Percentiles rank a stretch among this genome's conserved stretches.
These are phyloP conservation scores for Drechslerella coelobrocha DNA, from an alignment of 2,329 filamentous ascomycete genomes.

Conservation along the genomic window DNA sequence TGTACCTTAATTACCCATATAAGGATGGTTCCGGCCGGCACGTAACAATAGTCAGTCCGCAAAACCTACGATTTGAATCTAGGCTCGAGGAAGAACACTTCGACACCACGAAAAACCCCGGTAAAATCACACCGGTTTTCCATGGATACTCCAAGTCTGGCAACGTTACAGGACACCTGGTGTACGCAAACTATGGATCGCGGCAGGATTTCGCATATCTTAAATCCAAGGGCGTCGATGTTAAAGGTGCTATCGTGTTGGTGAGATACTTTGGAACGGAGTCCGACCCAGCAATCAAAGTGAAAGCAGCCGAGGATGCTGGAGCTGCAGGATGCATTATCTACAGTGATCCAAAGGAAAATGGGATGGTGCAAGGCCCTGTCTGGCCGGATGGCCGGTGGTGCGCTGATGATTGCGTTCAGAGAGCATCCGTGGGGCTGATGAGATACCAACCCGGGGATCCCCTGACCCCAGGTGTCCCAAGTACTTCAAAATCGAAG, in stretches of 20 bases:
- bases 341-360: conserved; percentile 87
- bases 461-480: conserved; percentile 87
- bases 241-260: conserved; percentile 80
- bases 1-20: conserved; percentile 91
- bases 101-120: conserved; percentile 38
- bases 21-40: conserved; percentile 70
- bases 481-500: conserved; percentile 71
- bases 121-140: conserved; percentile 74
- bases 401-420: conserved; percentile 81
- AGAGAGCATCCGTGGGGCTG: conserved; percentile 79
- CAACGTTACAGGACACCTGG: conserved; percentile 80
- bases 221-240: conserved; percentile 72
- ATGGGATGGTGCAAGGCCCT: conserved; percentile 77
- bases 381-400: conserved; percentile 78
- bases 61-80: conserved; percentile 76
- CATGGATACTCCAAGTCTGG: conserved; percentile 89
- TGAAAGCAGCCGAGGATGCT: conserved; percentile 86
- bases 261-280: conserved; percentile 81
- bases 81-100: conserved; percentile 75
- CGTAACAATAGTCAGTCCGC: conserved; percentile 77
- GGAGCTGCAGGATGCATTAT: conserved; percentile 88
- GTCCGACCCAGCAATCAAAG: conserved; percentile 75
- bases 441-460: conserved; percentile 86
- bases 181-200: conserved; percentile 93
- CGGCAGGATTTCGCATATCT: conserved; percentile 80